Percentiles rank a stretch among this genome's conserved stretches.
These are phyloP conservation scores for Aegilops speltoides DNA, from an alignment of 176 grass and related monocot genomes.

Conservation along the genomic window DNA sequence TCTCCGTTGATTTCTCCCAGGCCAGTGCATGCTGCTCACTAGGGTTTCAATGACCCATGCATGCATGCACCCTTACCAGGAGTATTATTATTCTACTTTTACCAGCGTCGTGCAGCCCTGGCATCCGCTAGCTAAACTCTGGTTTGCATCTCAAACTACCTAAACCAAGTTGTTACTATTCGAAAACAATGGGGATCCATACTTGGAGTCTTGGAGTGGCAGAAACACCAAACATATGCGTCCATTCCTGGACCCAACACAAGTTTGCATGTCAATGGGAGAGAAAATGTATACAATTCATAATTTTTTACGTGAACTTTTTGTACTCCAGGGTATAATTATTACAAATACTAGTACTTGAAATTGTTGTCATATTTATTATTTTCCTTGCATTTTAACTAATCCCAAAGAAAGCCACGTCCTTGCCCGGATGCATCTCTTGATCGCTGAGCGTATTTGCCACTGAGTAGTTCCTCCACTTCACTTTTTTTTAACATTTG, in stretches of 20 bases:
- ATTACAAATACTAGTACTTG: not conserved
- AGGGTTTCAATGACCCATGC: slow-evolving; percentile 32
- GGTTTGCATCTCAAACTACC: slow-evolving; percentile 44
- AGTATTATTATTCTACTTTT: slow-evolving; percentile 10
- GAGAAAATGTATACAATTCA: not conserved
- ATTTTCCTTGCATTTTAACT: not conserved
- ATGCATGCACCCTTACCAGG: not conserved
- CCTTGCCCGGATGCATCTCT: not conserved
- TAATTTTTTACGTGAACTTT: not conserved
- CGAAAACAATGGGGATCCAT: not conserved
- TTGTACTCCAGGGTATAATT: not conserved
- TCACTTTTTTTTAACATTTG: too few relatives aligned
- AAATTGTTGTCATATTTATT: not conserved
- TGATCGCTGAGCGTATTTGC: not conserved
- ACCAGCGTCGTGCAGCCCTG: not conserved
- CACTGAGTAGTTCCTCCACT: too few relatives aligned
- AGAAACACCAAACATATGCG: not conserved
- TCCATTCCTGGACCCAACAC: not conserved
- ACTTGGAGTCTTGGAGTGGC: not conserved
- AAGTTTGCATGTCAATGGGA: not conserved
- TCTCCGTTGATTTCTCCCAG: slow-evolving; percentile 87
- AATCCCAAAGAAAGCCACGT: not conserved
- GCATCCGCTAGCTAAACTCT: not conserved
- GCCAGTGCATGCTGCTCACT: slow-evolving; percentile 28
- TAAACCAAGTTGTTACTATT: slow-evolving; percentile 14